Percentiles rank a stretch among this genome's conserved stretches.
Conservation (phyloP, 2,329 filamentous ascomycete genomes). For the Teratosphaeria epicoccoides region DNA sequence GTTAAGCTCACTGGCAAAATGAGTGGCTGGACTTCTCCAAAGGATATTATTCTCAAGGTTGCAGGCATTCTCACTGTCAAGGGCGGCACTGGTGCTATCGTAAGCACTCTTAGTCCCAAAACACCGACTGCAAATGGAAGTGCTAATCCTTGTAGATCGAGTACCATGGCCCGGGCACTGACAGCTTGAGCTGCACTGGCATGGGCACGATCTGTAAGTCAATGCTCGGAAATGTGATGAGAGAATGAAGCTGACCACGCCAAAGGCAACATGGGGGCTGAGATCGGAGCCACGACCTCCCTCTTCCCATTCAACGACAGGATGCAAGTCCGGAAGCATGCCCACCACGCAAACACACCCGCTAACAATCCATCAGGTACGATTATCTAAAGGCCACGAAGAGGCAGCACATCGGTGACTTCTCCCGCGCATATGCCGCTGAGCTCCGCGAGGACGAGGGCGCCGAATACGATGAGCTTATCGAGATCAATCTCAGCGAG, state of each 20-base stretch:
- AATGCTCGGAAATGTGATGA: neutral
- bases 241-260: neutral
- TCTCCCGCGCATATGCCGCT: constrained; percentile 69
- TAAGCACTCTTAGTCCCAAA: constrained; percentile 52
- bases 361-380: constrained; percentile 38
- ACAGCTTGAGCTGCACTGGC: constrained; percentile 68
- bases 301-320: constrained; percentile 96
- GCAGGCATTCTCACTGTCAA: constrained; percentile 96
- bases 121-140: neutral
- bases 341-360: neutral
- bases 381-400: constrained; percentile 90
- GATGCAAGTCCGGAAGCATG: constrained; percentile 47
- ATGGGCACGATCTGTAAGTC: constrained; percentile 67
- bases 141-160: constrained; percentile 3
- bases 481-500: constrained; percentile 90
- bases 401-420: constrained; percentile 82
- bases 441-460: constrained; percentile 82
- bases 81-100: constrained; percentile 87
- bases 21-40: constrained; percentile 84
- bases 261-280: constrained; percentile 35
- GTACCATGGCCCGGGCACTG: constrained; percentile 53
- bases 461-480: constrained; percentile 87
- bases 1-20: constrained; percentile 85
- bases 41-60: constrained; percentile 96
- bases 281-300: constrained; percentile 79